These are phyloP conservation scores for Dalbergia oliveri DNA, from an alignment of 306 rosid genomes.

Conservation along the genomic window DNA sequence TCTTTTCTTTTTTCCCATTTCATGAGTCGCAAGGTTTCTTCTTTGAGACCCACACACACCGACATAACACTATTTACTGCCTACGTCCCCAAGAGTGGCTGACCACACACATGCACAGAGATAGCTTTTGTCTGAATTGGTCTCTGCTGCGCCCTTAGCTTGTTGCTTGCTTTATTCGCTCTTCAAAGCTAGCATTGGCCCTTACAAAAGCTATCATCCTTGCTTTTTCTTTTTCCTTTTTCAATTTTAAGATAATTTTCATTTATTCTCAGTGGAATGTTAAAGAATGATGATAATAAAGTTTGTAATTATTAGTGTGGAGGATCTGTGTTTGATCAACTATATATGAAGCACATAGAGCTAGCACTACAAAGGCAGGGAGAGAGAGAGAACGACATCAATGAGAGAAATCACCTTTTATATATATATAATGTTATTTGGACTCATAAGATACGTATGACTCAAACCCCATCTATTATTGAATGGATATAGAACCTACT, in stretches of 20 bases:
- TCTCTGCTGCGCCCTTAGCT: conserved; percentile 34
- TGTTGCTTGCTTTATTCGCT: conserved; percentile 72
- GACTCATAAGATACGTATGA: too few species aligned
- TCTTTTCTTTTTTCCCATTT: background rate
- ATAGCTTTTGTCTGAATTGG: conserved; percentile 35
- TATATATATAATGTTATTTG: too few species aligned
- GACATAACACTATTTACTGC: background rate
- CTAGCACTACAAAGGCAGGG: too few species aligned
- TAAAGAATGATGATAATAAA: conserved; percentile 25
- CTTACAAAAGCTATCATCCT: conserved; percentile 60
- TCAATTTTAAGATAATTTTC: conserved; percentile 22
- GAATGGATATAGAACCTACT: too few species aligned
- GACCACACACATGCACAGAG: conserved; percentile 29
- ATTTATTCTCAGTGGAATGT: conserved; percentile 31
- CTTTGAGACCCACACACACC: conserved; percentile 15
- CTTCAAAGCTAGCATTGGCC: conserved; percentile 59
- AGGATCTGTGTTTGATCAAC: conserved; percentile 19
- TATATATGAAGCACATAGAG: too few species aligned
- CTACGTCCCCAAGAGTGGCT: conserved; percentile 45
- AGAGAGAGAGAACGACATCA: too few species aligned
- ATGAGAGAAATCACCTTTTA: too few species aligned
- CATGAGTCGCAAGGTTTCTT: background rate
- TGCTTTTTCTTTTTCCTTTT: conserved; percentile 45
- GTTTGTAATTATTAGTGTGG: conserved; percentile 37
- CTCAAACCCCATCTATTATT: too few species aligned